Evolutionary conservation across 78 protist species (phyloP).

Genomic region (Goniomonas avonlea): DNA sequence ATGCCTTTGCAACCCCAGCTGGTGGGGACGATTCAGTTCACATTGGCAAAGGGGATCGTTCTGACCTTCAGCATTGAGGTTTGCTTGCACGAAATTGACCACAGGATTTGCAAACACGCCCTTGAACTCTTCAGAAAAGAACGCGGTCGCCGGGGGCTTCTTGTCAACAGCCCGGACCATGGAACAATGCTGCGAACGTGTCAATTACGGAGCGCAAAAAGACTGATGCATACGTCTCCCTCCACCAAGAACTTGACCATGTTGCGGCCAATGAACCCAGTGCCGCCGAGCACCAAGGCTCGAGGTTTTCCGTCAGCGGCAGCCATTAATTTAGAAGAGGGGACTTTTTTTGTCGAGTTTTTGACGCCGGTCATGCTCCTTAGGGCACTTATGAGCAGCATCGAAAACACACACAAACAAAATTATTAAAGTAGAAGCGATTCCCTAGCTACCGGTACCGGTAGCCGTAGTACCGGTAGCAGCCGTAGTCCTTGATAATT

Average conservation of each 20-base stretch:
- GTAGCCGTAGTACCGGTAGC: too few relatives aligned
- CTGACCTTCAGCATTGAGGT: slow-evolving; percentile 35
- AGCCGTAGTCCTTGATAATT: too few relatives aligned
- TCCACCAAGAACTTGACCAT: slow-evolving; percentile 69
- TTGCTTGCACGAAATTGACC: slow-evolving; percentile 77
- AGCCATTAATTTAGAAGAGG: too few relatives aligned
- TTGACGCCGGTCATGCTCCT: too few relatives aligned
- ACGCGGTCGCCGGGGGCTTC: slow-evolving; percentile 69
- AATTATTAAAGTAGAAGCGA: too few relatives aligned
- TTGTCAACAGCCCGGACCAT: slow-evolving; percentile 82
- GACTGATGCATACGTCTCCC: background rate
- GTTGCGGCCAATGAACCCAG: slow-evolving; percentile 87
- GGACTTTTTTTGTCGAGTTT: too few relatives aligned
- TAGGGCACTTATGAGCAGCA: too few relatives aligned
- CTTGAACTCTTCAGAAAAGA: slow-evolving; percentile 34
- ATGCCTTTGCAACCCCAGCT: slow-evolving; percentile 17
- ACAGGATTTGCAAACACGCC: slow-evolving; percentile 38
- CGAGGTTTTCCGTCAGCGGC: too few relatives aligned
- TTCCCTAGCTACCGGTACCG: too few relatives aligned
- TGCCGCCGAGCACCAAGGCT: slow-evolving; percentile 82
- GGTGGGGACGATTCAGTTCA: slow-evolving; percentile 3
- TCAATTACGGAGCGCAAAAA: background rate
- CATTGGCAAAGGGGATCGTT: background rate
- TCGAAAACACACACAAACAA: too few relatives aligned
- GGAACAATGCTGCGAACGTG: background rate